Base-by-base conservation (phyloP, 2,329 filamentous ascomycete genomes). In the Aspergillus flavus region DNA sequence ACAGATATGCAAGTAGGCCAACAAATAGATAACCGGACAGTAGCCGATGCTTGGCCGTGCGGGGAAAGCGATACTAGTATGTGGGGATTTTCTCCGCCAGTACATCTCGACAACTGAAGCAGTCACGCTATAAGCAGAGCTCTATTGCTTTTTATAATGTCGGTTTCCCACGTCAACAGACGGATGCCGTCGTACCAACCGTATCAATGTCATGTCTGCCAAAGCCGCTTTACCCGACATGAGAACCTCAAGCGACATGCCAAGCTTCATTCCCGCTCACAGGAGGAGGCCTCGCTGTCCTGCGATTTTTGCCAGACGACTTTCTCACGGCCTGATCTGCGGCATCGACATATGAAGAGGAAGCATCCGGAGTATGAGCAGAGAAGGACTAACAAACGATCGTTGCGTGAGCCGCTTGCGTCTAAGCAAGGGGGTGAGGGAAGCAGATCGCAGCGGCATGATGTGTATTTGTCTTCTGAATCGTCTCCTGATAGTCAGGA, bases 231-330 rank as follows among this genome's bases (percentile, higher is more conserved):
- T 52, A 79, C 77, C 32, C 72, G 77, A 32, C 75, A 79, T 56
- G 78, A 80, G 68, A 79, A 80, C 59, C 75, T 80, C 64, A 80
- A 81, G 64, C 77, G 79, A 56, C 80, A 81, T 73, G 73, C 79
- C 9, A 71, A 73, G 1, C 71, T 80, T 5, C 80, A 81, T 63
- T 70, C 73, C 7, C 73, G 75, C 11, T 76, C 76, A 6, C 66
- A 61, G 16, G 61, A 68, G 16, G 72, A 73, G 34, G 65, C 69
- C 6, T 71, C 73, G 0, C 68, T 80, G 14, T 65, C 74, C 3
- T 81, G 80, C 64, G 68, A 73, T 3, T 71, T 78, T 50, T 81
- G 80, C 65, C 66, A 72, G 39, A 73, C 74, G 1, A 79, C 76
- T 1, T 81, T 82, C 61, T 81, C 80, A 4, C 75, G 79, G 1